phyloP scores from a whole-genome alignment of 331 rosid species.

The Spiraea crenata region DNA sequence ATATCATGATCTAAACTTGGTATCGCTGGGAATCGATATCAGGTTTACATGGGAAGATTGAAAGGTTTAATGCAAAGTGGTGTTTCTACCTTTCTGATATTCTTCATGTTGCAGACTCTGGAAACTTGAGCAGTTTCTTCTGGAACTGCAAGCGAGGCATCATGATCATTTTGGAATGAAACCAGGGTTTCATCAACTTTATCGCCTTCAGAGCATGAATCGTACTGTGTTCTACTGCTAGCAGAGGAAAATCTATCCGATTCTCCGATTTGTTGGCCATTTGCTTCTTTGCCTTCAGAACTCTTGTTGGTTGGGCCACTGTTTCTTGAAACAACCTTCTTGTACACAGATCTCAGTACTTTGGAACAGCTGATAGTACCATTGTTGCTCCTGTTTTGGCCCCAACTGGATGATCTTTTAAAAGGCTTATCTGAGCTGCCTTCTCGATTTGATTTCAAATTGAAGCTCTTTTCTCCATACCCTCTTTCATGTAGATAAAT shows the following conservation, averaged over 20 bases:
- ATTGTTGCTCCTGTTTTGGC: conserved; percentile 29
- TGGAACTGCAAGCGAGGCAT: conserved; percentile 24
- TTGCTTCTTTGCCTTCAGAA: conserved; percentile 15
- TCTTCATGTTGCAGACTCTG: conserved; percentile 20
- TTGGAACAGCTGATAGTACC: conserved; percentile 35
- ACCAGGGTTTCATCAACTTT: conserved; percentile 24
- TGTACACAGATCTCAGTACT: conserved; percentile 36
- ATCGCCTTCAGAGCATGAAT: conserved; percentile 59
- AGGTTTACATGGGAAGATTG: background rate
- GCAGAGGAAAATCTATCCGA: conserved; percentile 51
- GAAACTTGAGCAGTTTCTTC: conserved; percentile 33
- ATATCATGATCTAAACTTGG: background rate
- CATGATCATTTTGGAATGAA: conserved; percentile 23
- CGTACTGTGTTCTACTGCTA: conserved; percentile 46
- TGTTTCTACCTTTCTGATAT: conserved; percentile 44
- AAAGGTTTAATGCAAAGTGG: conserved; percentile 14
- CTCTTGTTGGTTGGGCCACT: conserved; percentile 19
- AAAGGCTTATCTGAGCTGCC: conserved; percentile 10
- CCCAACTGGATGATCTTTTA: conserved; percentile 27
- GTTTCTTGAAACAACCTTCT: conserved; percentile 39
- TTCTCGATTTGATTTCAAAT: background rate
- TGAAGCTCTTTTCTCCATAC: conserved; percentile 31
- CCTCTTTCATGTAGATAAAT: conserved; percentile 64
- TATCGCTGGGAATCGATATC: background rate
- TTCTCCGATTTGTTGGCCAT: conserved; percentile 30